Conservation (phyloP, 176 grass and related monocot genomes). For the Hordeum vulgare region DNA sequence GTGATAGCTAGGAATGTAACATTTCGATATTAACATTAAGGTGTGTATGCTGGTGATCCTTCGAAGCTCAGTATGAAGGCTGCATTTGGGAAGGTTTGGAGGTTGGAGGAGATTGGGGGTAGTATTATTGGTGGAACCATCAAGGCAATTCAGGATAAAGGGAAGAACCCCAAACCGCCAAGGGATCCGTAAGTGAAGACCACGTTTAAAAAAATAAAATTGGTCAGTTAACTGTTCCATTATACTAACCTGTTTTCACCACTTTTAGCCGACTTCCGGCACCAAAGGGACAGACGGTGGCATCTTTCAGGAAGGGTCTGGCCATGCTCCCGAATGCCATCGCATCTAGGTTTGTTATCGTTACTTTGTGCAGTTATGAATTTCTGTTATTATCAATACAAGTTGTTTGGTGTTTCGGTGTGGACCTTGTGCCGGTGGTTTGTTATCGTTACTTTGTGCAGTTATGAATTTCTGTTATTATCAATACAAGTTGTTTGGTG, state of each 20-base stretch:
- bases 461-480: neutral
- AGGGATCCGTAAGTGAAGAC: conserved; percentile 66
- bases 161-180: conserved; percentile 47
- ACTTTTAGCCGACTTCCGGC: conserved; percentile 55
- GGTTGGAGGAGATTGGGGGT: conserved; percentile 68
- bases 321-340: conserved; percentile 85
- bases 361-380: conserved; percentile 1
- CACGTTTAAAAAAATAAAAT: too few relatives aligned
- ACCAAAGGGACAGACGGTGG: conserved; percentile 94
- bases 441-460: conserved; percentile 7
- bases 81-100: conserved; percentile 93
- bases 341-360: conserved; percentile 57
- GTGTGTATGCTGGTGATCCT: conserved; percentile 93
- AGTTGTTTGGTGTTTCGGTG: neutral
- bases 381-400: neutral
- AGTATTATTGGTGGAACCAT: conserved; percentile 93
- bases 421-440: conserved; percentile 19
- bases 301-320: conserved; percentile 91
- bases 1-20: neutral
- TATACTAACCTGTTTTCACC: neutral
- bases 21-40: conserved; percentile 27
- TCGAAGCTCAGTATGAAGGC: conserved; percentile 92
- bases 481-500: neutral
- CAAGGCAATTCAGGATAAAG: conserved; percentile 81
- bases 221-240: neutral